A percentile compares a stretch with the other conserved stretches of the same genome.
phyloP scores from a whole-genome alignment of 2,329 filamentous ascomycete genomes.

The Penicillium griseofulvum region DNA sequence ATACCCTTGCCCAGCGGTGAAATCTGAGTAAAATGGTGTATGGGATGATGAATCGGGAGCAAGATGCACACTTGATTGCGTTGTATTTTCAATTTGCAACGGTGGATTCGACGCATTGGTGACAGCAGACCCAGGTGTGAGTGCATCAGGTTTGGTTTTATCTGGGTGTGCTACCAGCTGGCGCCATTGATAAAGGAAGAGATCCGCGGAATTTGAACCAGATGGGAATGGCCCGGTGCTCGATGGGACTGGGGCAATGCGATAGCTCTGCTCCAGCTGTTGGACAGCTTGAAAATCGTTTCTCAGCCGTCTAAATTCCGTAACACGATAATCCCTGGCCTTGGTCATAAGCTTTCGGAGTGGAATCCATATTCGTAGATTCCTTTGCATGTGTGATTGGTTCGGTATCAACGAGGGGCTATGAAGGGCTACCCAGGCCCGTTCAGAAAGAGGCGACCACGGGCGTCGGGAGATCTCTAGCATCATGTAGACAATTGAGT shows the following conservation, averaged over 20 bases:
- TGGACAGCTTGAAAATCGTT: constrained; percentile 24
- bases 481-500: constrained; percentile 57
- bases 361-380: constrained; percentile 36
- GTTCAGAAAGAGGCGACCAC: constrained; percentile 49
- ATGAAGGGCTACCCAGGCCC: constrained; percentile 51
- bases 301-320: constrained; percentile 32
- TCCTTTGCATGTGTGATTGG: constrained; percentile 30
- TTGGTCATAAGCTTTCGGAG: constrained; percentile 33
- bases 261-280: constrained; percentile 9
- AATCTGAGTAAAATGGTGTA: neutral
- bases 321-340: constrained; percentile 31
- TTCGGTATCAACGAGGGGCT: constrained; percentile 41
- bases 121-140: no score
- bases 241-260: constrained; percentile 17
- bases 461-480: constrained; percentile 50
- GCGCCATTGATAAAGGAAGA: constrained; percentile 32
- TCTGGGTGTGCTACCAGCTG: constrained; percentile 19
- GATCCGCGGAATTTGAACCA: constrained; percentile 13
- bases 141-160: no score
- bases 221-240: constrained; percentile 28
- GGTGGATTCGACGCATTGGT: neutral
- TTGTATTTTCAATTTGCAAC: neutral
- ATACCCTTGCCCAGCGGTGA: neutral
- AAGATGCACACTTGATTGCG: neutral
- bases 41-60: neutral